phyloP scores from a whole-genome alignment of 2,329 filamentous ascomycete species.

The Drechslerella stenobrocha region DNA sequence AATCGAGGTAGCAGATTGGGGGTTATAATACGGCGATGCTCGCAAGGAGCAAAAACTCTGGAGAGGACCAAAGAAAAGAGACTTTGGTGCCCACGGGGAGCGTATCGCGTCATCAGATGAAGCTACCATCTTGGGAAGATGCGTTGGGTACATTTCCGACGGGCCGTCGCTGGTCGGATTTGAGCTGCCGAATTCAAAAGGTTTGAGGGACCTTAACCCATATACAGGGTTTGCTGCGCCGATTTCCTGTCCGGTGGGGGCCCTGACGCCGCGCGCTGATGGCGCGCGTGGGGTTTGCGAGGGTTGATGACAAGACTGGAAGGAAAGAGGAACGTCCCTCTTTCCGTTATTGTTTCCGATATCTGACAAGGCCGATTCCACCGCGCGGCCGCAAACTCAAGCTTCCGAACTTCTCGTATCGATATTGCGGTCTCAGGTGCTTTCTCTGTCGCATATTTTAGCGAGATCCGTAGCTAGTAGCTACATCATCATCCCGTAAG shows the following conservation, averaged over 20 bases:
- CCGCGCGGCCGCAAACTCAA: not conserved
- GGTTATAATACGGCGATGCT: too few relatives aligned
- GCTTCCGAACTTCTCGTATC: slow-evolving; percentile 1
- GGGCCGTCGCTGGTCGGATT: slow-evolving; percentile 38
- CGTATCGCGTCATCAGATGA: slow-evolving; percentile 34
- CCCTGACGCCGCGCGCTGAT: too few relatives aligned
- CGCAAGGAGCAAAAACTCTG: too few relatives aligned
- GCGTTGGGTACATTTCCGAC: slow-evolving; percentile 21
- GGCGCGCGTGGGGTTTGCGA: too few relatives aligned
- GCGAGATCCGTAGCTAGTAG: not conserved
- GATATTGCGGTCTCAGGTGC: not conserved
- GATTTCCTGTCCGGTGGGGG: too few relatives aligned
- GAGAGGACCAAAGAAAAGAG: not conserved
- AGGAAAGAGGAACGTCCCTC: too few relatives aligned
- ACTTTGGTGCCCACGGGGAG: not conserved
- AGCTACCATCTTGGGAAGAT: slow-evolving; percentile 42
- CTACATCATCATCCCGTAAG: slow-evolving; percentile 44
- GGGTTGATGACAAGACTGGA: too few relatives aligned
- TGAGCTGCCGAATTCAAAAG: slow-evolving; percentile 42
- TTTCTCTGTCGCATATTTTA: not conserved
- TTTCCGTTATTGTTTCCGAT: not conserved
- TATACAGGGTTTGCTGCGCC: not conserved
- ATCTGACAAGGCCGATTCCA: slow-evolving; percentile 1
- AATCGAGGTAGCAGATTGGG: too few relatives aligned
- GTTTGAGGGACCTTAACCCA: slow-evolving; percentile 10